phyloP scores from a whole-genome alignment of 129 eudicot species.

The Rutidosis leptorrhynchoides region DNA sequence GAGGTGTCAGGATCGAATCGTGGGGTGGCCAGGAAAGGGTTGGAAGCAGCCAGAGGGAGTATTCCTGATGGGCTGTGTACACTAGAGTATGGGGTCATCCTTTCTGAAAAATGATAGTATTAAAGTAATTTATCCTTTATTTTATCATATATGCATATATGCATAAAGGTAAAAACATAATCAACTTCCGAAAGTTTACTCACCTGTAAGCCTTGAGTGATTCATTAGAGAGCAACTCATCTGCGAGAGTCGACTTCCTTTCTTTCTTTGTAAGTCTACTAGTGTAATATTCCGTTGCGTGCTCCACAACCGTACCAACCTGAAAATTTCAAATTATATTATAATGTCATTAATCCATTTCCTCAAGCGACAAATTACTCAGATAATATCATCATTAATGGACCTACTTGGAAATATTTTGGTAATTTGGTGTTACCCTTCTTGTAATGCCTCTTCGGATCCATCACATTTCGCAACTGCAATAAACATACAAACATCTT shows the following conservation, averaged over 20 bases:
- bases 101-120: too few relatives aligned
- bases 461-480: slow-evolving; percentile 79
- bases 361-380: background rate
- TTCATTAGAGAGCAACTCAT: slow-evolving; percentile 72
- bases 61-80: too few relatives aligned
- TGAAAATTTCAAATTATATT: slow-evolving; percentile 22
- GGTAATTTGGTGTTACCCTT: slow-evolving; percentile 76
- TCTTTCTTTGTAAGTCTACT: slow-evolving; percentile 91
- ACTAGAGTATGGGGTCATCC: too few relatives aligned
- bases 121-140: too few relatives aligned
- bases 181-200: background rate
- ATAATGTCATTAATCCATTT: background rate
- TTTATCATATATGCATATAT: too few relatives aligned
- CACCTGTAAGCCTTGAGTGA: slow-evolving; percentile 61
- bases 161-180: too few relatives aligned
- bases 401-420: slow-evolving; percentile 75
- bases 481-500: background rate
- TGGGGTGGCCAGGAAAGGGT: too few relatives aligned
- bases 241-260: slow-evolving; percentile 82
- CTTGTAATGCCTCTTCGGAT: slow-evolving; percentile 98
- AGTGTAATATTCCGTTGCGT: slow-evolving; percentile 59
- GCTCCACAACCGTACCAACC: slow-evolving; percentile 91
- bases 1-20: too few relatives aligned
- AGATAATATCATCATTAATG: background rate
- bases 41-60: too few relatives aligned